Evolutionary conservation across 1,139 yeast species (phyloP), one percentile per base, ranked within the genome.

Genomic region (Oligophagozyma castellii): DNA sequence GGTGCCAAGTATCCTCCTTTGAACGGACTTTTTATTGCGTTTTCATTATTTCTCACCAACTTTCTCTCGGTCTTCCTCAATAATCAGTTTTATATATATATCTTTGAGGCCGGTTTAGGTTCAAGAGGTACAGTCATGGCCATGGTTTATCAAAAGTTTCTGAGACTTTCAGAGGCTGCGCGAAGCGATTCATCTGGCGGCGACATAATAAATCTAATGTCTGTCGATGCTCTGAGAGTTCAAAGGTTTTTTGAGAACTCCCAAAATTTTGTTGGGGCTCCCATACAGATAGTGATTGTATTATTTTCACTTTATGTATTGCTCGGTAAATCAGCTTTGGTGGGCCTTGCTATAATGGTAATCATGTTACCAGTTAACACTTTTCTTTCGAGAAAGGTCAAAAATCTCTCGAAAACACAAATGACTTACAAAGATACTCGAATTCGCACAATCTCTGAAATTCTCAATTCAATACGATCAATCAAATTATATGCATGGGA

Each of bases 401-500:
- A 72, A 43, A 43, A 44, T 5, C 50, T 68, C 37, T 67, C 70
- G 36, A 70, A 70, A 35, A 56, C 62, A 14, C 80, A 75, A 46
- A 78, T 80, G 93, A 61, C 60, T 31, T 62, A 65, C 37, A 78
- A 76, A 42, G 89, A 78, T 43, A 52, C 54, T 19, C 59, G 81
- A 48, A 71, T 75, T 8, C 58, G 63, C 18, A 51, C 63, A 19
- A 71, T 76, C 8, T 63, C 71, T 15, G 86, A 76, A 42, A 63
- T 77, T 8, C 48, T 77, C 34, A 62, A 70, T 23, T 67, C 74
- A 30, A 72, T 77, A 36, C 77, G 76, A 44, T 67, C 78, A 32
- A 65, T 78, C 37, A 78, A 78, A 48, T 57, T 78, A 12, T 77
- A 77, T 40, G 74, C 81, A 1, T 77, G 86, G 83, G 92, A 78